Evolutionary conservation across 805 yeast genomes (phyloP).

Genomic region (Lipomyces spencermartinsiae): DNA sequence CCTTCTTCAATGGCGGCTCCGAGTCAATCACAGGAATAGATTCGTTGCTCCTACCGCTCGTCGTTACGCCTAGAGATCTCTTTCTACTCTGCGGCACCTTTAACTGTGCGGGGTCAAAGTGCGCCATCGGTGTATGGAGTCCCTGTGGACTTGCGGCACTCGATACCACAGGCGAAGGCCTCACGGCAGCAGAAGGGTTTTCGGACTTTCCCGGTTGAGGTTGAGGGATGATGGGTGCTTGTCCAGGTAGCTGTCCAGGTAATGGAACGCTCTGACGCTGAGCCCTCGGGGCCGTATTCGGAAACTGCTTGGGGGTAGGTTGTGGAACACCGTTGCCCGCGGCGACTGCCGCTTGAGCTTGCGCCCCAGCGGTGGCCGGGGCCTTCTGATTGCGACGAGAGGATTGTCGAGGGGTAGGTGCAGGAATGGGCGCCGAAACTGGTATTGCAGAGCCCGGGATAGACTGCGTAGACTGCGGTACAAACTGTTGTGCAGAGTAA

Average conservation of each 20-base stretch:
- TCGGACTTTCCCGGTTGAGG: neutral
- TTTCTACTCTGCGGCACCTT: constrained; percentile 30
- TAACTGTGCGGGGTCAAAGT: constrained; percentile 29
- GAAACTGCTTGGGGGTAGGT: neutral
- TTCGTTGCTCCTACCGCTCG: neutral
- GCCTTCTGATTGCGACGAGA: constrained; percentile 22
- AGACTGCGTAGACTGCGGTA: neutral
- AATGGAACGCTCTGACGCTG: neutral
- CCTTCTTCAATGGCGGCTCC: constrained; percentile 36
- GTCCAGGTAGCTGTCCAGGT: neutral
- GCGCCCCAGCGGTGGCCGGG: neutral
- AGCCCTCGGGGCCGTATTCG: neutral
- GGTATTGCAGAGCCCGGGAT: constrained; percentile 4
- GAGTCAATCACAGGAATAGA: constrained; percentile 14
- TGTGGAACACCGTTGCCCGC: neutral
- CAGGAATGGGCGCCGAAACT: constrained; percentile 15
- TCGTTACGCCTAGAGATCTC: constrained; percentile 22
- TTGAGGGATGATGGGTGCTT: neutral
- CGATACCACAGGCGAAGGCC: constrained; percentile 21
- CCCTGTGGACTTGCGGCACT: constrained; percentile 32
- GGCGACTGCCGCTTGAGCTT: constrained; percentile 3
- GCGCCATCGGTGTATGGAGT: constrained; percentile 29
- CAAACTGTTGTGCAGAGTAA: neutral
- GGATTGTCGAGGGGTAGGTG: constrained; percentile 10
- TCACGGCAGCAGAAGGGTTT: neutral